A percentile compares a stretch with the other conserved stretches of the same genome.
These are phyloP conservation scores for Grosmannia penicillata DNA, from an alignment of 2,329 filamentous ascomycete species.

Conservation along the genomic window DNA sequence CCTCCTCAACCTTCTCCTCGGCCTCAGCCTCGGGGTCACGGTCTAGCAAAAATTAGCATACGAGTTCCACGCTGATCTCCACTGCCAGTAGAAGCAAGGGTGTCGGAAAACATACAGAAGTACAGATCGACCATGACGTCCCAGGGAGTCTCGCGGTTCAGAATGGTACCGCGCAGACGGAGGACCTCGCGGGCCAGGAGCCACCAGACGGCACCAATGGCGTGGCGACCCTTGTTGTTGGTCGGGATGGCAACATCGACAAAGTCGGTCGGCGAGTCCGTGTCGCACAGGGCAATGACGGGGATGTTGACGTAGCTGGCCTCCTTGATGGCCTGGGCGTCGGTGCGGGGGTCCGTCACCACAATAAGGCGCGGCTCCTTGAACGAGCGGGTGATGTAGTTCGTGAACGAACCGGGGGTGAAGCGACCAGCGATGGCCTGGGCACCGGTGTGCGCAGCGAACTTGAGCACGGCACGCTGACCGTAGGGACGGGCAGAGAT, in stretches of 20 bases:
- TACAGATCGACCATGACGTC: constrained; percentile 99
- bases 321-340: constrained; percentile 99
- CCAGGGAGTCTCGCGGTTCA: constrained; percentile 92
- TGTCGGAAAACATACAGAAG: constrained; percentile 55
- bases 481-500: constrained; percentile 99
- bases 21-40: constrained; percentile 99
- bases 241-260: constrained; percentile 99
- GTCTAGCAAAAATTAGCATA: constrained; percentile 34
- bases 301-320: constrained; percentile 99
- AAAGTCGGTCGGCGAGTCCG: constrained; percentile 98
- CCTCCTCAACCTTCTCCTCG: constrained; percentile 90
- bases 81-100: background rate
- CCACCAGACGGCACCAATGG: constrained; percentile 99
- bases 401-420: constrained; percentile 99
- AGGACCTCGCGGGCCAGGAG: constrained; percentile 99
- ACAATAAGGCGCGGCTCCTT: constrained; percentile 99
- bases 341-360: constrained; percentile 98
- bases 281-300: constrained; percentile 97
- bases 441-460: constrained; percentile 95
- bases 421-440: constrained; percentile 98
- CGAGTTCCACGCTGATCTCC: background rate
- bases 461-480: constrained; percentile 99
- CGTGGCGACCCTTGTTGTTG: constrained; percentile 99
- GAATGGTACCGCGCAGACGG: constrained; percentile 92
- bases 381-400: constrained; percentile 99